Evolutionary conservation across 2,329 filamentous ascomycete species (phyloP).

Genomic region (Hypoxylon sp.): DNA sequence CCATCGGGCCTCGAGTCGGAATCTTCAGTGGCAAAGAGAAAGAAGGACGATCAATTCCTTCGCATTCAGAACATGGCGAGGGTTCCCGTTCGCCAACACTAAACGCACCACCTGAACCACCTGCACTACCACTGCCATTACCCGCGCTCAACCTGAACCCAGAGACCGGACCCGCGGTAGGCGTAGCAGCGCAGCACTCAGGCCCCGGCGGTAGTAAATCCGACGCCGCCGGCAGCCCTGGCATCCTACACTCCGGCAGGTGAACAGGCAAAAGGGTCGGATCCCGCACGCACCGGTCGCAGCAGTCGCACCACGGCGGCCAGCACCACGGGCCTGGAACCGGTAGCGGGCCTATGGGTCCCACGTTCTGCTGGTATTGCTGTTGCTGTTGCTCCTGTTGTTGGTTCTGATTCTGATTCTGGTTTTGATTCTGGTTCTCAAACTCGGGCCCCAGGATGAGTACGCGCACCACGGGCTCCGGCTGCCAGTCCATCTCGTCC

Average conservation of each 20-base stretch:
- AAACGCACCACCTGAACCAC: background rate
- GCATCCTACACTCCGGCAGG: background rate
- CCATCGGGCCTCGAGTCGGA: background rate
- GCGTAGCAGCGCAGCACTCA: background rate
- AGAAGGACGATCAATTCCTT: background rate
- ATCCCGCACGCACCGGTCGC: background rate
- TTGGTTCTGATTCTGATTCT: constrained; percentile 1
- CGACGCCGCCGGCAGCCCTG: background rate
- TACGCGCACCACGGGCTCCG: constrained; percentile 52
- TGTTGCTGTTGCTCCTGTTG: background rate
- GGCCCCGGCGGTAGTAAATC: background rate
- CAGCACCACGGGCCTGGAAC: constrained; percentile 37
- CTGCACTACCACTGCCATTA: background rate
- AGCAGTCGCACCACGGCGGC: constrained; percentile 23
- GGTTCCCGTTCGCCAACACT: background rate
- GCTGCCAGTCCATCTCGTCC: constrained; percentile 56
- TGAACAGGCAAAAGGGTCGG: background rate
- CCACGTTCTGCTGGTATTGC: background rate
- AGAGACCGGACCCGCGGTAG: background rate
- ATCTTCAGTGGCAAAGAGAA: background rate
- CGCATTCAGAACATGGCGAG: background rate
- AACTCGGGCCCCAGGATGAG: constrained; percentile 21
- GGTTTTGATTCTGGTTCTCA: background rate
- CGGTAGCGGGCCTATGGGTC: constrained; percentile 7
- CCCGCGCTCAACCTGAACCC: no score